Base-by-base conservation (phyloP, 768 basidiomycete genomes). In the Lactarius quietus region DNA sequence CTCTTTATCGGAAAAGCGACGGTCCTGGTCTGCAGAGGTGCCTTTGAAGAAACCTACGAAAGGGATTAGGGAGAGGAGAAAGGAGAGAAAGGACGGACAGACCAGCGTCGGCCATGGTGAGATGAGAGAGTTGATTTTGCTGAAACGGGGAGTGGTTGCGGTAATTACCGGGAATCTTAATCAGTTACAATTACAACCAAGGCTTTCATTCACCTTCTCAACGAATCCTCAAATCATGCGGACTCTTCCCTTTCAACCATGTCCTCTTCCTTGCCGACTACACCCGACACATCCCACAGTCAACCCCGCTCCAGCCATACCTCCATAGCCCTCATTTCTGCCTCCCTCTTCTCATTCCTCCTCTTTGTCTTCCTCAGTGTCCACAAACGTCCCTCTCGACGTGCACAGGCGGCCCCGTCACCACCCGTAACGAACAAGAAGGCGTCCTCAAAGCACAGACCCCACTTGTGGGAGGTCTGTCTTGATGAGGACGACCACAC, bases 1-100 rank as follows among this genome's bases (percentile, higher is more conserved):
- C 78, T 96, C 94, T 80, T 98, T 97, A 84, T 98, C 92, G 33
- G 91, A 91, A 77, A 98, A 97, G 58, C 95, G 86, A 70, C 90
- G 86, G 76, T 95, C 93, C 76, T 95, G 91, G 80, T 92, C 92
- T 36, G 90, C 88, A 69, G 90, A 92, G 29, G 91, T 93, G 73
- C 92, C 92, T 77, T 92, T 92, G 87, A 93, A 92, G 75, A 92
- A 92, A 33, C 91, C 91, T 69, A 52, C 29, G 15, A 18, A 39
- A 29, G 23, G n/a, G 18, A 53, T 35, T 23, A 38, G 29, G 31
- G 23, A 31, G 31, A 15, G 8, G 1, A 31, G 51, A 23, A 18
- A 14, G 48, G 31, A 6, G 4, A 28, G 26, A 23, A 15, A 54
- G 36, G n/a, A 18, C 20, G 14, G 26, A 65, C 67, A 33, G 51